Conservation (phyloP, 2,329 filamentous ascomycete genomes). For the Zymoseptoria tritici region DNA sequence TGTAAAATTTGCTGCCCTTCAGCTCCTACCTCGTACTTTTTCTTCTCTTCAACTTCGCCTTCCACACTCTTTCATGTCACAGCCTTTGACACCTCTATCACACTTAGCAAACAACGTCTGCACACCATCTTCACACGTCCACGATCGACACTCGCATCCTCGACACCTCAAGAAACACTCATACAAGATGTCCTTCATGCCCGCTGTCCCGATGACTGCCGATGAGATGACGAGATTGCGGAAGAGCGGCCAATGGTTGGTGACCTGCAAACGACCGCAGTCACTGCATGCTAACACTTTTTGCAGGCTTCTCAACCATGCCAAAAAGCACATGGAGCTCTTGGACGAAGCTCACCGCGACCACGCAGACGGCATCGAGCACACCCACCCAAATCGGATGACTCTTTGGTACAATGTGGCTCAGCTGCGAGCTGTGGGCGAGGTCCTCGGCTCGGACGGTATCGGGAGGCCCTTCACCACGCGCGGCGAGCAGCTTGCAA, state of each 20-base stretch:
- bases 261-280: too few relatives aligned
- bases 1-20: not conserved
- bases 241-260: not conserved
- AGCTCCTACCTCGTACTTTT: not conserved
- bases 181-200: not conserved
- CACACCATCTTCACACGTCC: not conserved
- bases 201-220: not conserved
- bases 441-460: not conserved
- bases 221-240: not conserved
- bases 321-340: not conserved
- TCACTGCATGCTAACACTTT: not conserved
- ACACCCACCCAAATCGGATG: not conserved
- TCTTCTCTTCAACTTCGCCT: not conserved
- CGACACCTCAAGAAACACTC: not conserved
- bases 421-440: not conserved
- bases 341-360: not conserved
- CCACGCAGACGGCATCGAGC: not conserved
- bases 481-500: too few relatives aligned
- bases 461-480: too few relatives aligned
- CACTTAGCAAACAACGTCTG: not conserved
- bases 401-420: not conserved
- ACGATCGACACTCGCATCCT: not conserved
- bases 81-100: not conserved
- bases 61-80: not conserved
- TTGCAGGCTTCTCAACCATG: not conserved